phyloP scores from a whole-genome alignment of 208 protist genomes.

The Wallacemonas sp. region DNA sequence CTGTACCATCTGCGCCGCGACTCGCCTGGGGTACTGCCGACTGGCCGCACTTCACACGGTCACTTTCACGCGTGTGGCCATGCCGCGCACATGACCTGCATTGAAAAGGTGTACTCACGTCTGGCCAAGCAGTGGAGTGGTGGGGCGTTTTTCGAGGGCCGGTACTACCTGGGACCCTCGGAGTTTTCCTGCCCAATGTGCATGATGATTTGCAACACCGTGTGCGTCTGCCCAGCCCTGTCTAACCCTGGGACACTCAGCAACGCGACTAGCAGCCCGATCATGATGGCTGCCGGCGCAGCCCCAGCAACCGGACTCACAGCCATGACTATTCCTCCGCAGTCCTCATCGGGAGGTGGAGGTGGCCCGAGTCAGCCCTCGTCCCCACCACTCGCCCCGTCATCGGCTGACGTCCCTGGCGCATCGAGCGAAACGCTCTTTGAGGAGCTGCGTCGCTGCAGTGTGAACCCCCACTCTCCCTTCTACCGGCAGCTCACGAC shows the following conservation, averaged over 20 bases:
- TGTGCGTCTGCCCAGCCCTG: slow-evolving; percentile 52
- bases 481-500: slow-evolving; percentile 8
- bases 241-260: not conserved
- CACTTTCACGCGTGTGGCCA: slow-evolving; percentile 71
- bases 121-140: slow-evolving; percentile 39
- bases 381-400: not conserved
- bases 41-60: slow-evolving; percentile 35
- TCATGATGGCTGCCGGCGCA: not conserved
- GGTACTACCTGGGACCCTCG: slow-evolving; percentile 39
- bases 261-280: not conserved
- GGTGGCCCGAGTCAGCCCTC: not conserved
- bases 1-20: slow-evolving; percentile 27
- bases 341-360: not conserved
- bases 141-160: slow-evolving; percentile 35
- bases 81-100: slow-evolving; percentile 63
- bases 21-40: slow-evolving; percentile 18
- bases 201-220: slow-evolving; percentile 61
- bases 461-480: slow-evolving; percentile 9
- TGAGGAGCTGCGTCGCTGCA: slow-evolving; percentile 39
- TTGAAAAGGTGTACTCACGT: slow-evolving; percentile 49
- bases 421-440: slow-evolving; percentile 27
- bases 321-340: not conserved
- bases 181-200: slow-evolving; percentile 78
- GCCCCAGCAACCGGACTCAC: not conserved
- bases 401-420: not conserved